Evolutionary conservation across 208 protist genomes (phyloP).

Genomic region (Trypanosoma congolense): DNA sequence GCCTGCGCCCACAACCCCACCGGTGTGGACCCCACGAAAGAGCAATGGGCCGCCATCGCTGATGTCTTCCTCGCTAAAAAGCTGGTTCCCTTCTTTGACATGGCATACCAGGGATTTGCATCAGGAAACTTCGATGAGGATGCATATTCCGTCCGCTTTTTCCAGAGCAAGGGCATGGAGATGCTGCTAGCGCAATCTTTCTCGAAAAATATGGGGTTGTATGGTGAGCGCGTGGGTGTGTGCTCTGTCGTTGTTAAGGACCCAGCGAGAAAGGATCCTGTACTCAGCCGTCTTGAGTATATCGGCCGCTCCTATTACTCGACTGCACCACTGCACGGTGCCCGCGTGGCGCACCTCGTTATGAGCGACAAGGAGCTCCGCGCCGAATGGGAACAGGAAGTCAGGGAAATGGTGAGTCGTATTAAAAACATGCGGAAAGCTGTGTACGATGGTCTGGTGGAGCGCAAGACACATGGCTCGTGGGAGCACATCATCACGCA

Average conservation of each 20-base stretch:
- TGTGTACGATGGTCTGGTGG: constrained; percentile 71
- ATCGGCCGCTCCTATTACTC: constrained; percentile 94
- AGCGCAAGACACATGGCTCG: constrained; percentile 68
- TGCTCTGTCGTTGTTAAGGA: constrained; percentile 78
- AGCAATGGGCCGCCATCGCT: constrained; percentile 94
- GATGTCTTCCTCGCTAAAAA: constrained; percentile 71
- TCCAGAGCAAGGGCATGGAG: constrained; percentile 76
- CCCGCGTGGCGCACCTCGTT: constrained; percentile 90
- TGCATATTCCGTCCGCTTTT: constrained; percentile 74
- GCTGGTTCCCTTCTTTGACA: constrained; percentile 95
- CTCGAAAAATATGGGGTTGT: constrained; percentile 98
- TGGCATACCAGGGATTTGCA: constrained; percentile 96
- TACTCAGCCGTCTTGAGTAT: constrained; percentile 70
- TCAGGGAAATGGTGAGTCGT: constrained; percentile 80
- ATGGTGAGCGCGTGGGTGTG: constrained; percentile 92
- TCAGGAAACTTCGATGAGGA: constrained; percentile 95
- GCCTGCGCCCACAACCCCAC: constrained; percentile 99
- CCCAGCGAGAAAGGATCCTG: constrained; percentile 39
- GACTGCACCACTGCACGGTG: constrained; percentile 94
- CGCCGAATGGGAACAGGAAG: constrained; percentile 88
- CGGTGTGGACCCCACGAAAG: constrained; percentile 94
- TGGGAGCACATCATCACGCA: constrained; percentile 95
- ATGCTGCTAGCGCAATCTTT: constrained; percentile 93
- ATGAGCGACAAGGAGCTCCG: constrained; percentile 79
- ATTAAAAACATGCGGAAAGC: constrained; percentile 79